These are phyloP conservation scores for Odontarrhena argentea DNA, from an alignment of 345 rosid genomes.

Conservation along the genomic window DNA sequence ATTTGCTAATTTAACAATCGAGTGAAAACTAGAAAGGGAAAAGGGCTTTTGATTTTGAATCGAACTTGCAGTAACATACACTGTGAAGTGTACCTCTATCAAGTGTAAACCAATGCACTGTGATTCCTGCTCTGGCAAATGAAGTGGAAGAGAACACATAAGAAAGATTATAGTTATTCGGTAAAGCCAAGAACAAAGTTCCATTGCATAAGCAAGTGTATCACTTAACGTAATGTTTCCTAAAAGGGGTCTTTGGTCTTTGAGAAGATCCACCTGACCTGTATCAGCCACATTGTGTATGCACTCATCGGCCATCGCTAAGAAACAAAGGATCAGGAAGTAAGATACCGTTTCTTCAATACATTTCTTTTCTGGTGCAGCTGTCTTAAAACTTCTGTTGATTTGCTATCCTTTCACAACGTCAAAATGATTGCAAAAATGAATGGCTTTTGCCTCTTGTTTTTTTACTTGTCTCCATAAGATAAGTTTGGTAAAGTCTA, in stretches of 20 bases:
- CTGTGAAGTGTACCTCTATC: conserved; percentile 77
- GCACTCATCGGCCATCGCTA: conserved; percentile 56
- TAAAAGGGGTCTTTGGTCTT: conserved; percentile 65
- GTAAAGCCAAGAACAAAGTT: conserved; percentile 91
- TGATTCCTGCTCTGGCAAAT: conserved; percentile 87
- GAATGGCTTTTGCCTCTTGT: too few relatives aligned
- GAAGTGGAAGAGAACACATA: conserved; percentile 76
- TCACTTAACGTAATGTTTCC: conserved; percentile 79
- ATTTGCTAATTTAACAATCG: not conserved
- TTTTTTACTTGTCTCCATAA: too few relatives aligned
- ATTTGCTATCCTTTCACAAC: too few relatives aligned
- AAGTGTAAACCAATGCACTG: conserved; percentile 76
- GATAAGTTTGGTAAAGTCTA: too few relatives aligned
- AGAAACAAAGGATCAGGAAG: conserved; percentile 75
- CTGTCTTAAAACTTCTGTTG: too few relatives aligned
- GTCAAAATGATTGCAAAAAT: too few relatives aligned
- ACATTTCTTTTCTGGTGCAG: too few relatives aligned
- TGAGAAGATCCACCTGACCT: conserved; percentile 78
- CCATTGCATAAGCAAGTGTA: conserved; percentile 77
- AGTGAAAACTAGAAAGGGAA: not conserved
- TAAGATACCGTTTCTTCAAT: conserved; percentile 36
- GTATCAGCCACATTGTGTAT: conserved; percentile 96
- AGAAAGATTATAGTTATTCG: conserved; percentile 84
- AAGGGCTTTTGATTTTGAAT: too few relatives aligned
- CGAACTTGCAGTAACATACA: too few relatives aligned